Evolutionary conservation across 1,139 yeast genomes (phyloP).

Genomic region (Saccharomyces hybrid): DNA sequence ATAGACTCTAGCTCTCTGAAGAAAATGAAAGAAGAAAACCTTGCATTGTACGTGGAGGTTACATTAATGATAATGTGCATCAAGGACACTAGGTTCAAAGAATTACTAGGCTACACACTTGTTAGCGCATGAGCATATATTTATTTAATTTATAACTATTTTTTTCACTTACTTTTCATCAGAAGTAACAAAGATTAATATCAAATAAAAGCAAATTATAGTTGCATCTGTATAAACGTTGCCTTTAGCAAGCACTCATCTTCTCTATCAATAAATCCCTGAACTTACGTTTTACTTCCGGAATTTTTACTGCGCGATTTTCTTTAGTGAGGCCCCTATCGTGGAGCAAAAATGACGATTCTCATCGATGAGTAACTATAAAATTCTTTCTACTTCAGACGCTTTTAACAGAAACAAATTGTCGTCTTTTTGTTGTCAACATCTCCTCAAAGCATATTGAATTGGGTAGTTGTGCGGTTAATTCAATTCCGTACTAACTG

Average conservation of each 20-base stretch:
- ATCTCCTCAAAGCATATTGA: not conserved
- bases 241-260: not conserved
- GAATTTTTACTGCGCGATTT: not conserved
- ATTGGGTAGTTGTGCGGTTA: not conserved
- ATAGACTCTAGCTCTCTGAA: slow-evolving; percentile 44
- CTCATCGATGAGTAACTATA: not conserved
- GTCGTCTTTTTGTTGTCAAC: not conserved
- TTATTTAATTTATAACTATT: not conserved
- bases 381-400: not conserved
- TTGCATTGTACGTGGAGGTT: slow-evolving; percentile 60
- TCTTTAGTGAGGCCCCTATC: not conserved
- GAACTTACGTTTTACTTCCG: not conserved
- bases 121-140: slow-evolving; percentile 37
- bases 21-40: slow-evolving; percentile 36
- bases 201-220: not conserved
- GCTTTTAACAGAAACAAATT: not conserved
- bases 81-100: slow-evolving; percentile 65
- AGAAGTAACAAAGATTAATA: slow-evolving; percentile 4
- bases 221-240: not conserved
- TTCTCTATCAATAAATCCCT: not conserved
- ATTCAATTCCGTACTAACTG: not conserved
- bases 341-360: not conserved
- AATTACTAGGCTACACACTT: slow-evolving; percentile 60
- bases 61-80: slow-evolving; percentile 57
- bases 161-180: not conserved